A percentile compares a stretch with the other conserved stretches of the same genome.
Evolutionary conservation across 202 grass and related monocot genomes (phyloP).

Genomic region (Hordeum pubiflorum): DNA sequence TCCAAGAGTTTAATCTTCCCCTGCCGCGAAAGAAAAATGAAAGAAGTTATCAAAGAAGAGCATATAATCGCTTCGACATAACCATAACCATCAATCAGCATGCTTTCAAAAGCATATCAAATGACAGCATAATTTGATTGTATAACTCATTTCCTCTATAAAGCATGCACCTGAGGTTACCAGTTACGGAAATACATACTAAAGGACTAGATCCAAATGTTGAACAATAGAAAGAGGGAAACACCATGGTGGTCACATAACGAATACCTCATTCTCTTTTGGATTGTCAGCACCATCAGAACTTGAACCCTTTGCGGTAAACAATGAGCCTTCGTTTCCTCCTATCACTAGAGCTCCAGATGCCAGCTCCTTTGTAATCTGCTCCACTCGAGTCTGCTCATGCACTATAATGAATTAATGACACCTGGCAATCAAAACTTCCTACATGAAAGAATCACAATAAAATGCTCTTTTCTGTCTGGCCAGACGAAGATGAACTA

Average conservation of each 20-base stretch:
- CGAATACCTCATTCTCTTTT: constrained; percentile 56
- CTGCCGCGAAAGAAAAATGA: constrained; percentile 32
- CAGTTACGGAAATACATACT: not conserved
- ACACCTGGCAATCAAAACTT: constrained; percentile 60
- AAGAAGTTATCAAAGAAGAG: constrained; percentile 10
- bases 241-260: not conserved
- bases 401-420: constrained; percentile 78
- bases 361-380: constrained; percentile 73
- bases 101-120: not conserved
- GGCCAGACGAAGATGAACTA: not conserved
- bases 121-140: not conserved
- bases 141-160: not conserved
- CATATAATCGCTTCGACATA: not conserved
- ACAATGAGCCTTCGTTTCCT: constrained; percentile 37
- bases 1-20: constrained; percentile 54
- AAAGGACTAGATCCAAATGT: not conserved
- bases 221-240: not conserved
- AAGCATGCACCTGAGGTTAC: not conserved
- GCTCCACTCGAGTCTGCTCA: constrained; percentile 86
- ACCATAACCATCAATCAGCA: not conserved
- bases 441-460: constrained; percentile 51
- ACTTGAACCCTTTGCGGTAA: constrained; percentile 34
- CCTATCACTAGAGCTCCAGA: constrained; percentile 36
- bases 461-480: constrained; percentile 27
- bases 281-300: constrained; percentile 21